These are phyloP conservation scores for Candida freyschussii DNA, from an alignment of 1,139 yeast species.

Conservation along the genomic window DNA sequence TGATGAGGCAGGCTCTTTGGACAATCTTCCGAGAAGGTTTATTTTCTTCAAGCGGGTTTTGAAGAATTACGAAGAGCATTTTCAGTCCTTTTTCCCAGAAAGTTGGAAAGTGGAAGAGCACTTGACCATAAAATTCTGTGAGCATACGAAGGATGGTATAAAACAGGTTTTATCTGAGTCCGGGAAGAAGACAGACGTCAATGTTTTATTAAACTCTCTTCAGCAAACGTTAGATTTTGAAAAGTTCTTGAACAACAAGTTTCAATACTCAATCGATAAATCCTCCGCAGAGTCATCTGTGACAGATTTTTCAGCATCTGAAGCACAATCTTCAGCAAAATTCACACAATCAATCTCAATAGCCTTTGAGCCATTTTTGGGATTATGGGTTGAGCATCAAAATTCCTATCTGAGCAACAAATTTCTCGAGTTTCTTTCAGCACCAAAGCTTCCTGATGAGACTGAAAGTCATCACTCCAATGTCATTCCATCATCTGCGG, in stretches of 20 bases:
- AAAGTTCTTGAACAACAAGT: constrained; percentile 56
- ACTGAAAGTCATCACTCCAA: constrained; percentile 42
- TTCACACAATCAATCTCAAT: constrained; percentile 43
- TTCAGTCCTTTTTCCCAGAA: constrained; percentile 54
- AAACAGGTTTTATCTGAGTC: constrained; percentile 34
- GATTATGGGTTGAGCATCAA: constrained; percentile 86
- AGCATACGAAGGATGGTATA: constrained; percentile 64
- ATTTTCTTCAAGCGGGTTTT: constrained; percentile 74
- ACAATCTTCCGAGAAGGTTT: constrained; percentile 75
- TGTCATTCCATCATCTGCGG: constrained; percentile 80
- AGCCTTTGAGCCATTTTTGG: constrained; percentile 80
- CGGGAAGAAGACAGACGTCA: constrained; percentile 43
- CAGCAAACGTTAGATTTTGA: constrained; percentile 78
- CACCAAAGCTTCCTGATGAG: constrained; percentile 34
- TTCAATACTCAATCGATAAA: constrained; percentile 31
- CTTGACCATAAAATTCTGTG: constrained; percentile 60
- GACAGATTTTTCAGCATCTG: constrained; percentile 17
- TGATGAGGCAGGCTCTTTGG: constrained; percentile 93
- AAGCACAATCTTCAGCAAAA: constrained; percentile 39
- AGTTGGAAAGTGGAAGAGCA: constrained; percentile 68
- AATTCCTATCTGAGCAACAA: constrained; percentile 58
- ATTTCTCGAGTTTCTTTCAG: constrained; percentile 54
- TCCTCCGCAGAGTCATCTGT: constrained; percentile 9
- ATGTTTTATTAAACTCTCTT: constrained; percentile 53
- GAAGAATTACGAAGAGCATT: constrained; percentile 51